Conservation (phyloP, 108 stramenopile species). For the Fragilaria radians region DNA sequence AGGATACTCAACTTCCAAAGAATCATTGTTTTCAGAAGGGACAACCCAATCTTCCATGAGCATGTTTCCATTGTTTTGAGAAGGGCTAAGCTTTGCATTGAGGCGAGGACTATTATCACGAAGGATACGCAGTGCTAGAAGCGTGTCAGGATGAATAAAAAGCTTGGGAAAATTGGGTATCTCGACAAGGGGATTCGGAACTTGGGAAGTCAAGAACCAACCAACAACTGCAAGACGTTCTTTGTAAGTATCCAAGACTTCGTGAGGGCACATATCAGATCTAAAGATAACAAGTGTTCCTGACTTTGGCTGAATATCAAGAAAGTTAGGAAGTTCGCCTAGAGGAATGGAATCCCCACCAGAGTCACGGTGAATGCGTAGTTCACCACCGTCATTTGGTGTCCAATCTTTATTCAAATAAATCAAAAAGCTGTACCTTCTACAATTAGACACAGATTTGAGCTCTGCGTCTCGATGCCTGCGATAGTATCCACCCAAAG, state of each 20-base stretch:
- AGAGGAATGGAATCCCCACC: constrained; percentile 35
- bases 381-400: constrained; percentile 44
- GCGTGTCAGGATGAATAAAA: too few relatives aligned
- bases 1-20: too few relatives aligned
- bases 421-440: constrained; percentile 52
- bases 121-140: too few relatives aligned
- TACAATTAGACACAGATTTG: constrained; percentile 50
- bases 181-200: too few relatives aligned
- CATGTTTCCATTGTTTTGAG: too few relatives aligned
- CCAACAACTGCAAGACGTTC: constrained; percentile 70
- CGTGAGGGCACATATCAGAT: constrained; percentile 60
- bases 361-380: constrained; percentile 61
- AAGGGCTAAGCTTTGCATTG: too few relatives aligned
- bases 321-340: constrained; percentile 34
- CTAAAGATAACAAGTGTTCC: constrained; percentile 73
- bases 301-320: constrained; percentile 53
- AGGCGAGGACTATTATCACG: too few relatives aligned
- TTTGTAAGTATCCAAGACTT: constrained; percentile 61
- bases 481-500: constrained; percentile 65
- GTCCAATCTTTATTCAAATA: constrained; percentile 60
- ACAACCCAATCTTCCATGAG: too few relatives aligned
- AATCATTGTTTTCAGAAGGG: too few relatives aligned
- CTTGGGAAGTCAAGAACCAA: too few relatives aligned
- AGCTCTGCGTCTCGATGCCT: constrained; percentile 71
- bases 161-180: too few relatives aligned